Evolutionary conservation across 805 yeast species (phyloP), one percentile per base, ranked within the genome.

Genomic region (Ogataea ramenticola): DNA sequence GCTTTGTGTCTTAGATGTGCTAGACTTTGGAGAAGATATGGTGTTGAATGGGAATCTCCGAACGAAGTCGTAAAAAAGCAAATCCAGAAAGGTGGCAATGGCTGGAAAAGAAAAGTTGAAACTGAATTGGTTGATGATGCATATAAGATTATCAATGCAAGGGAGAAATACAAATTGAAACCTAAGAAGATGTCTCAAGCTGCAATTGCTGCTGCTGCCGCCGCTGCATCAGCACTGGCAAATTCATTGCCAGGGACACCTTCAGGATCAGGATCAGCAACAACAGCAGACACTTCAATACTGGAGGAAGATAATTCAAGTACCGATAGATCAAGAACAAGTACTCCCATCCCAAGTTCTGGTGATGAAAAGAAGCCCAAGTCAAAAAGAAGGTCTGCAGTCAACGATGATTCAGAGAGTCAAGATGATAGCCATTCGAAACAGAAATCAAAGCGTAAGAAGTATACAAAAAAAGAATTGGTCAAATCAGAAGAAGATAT

Each of bases 1-100:
- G 96, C 89, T 0, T 65, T 91, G 14, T 91, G 99, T 60, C 64
- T 74, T 26, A 70, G 98, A 43, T 91, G 99, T 67, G 96, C 96
- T 0, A 72, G 85, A 46, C 57, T 93, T 26, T 91, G 98, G 98
- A 73, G 96, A 60, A 67, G 95, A 34, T 91, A 91, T 61, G 96
- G 89, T 0, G 80, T 86, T 0, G 71, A 69, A 10, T 93, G 98
- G 98, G 87, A 82, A 50, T 79, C 78, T 30, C 96, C 96, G 0
- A 52, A 64, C 21, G 88, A 81, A 43, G 79, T 86, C 0, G 62
- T 79, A 36, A 76, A 71, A 57, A 77, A 75, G 46, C 61, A 56
- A 34, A 59, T 53, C 16, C 67, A 63, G 46, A 60, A 64, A 43
- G 63, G 78, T 14, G 73, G 75, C 19, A 71, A 70, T 32, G 76